Evolutionary conservation across 352 stramenopile species (phyloP).

Genomic region (Phytopythium mirpurense): DNA sequence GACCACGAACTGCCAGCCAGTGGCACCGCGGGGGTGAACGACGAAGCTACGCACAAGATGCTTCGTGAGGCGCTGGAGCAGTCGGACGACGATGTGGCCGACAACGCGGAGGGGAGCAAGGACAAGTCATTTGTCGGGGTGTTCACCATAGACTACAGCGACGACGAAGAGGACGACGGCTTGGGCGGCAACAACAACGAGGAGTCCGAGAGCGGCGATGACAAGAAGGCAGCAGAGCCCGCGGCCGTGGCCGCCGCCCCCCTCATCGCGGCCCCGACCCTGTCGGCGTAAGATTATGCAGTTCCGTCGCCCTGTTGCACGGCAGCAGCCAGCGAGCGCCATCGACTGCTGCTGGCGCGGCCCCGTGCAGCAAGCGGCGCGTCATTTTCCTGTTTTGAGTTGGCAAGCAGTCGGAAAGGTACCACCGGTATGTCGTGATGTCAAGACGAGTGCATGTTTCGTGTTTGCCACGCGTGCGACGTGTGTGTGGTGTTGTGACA

Average conservation of each 20-base stretch:
- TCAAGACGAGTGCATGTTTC: too few species aligned
- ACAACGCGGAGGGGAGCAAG: constrained; percentile 10
- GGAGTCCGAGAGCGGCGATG: constrained; percentile 12
- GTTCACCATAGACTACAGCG: constrained; percentile 80
- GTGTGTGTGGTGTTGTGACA: too few species aligned
- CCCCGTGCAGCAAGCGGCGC: too few species aligned
- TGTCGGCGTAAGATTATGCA: constrained; percentile 8
- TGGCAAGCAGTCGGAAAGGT: too few species aligned
- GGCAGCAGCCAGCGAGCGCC: not conserved
- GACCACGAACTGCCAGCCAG: constrained; percentile 48
- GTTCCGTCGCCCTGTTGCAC: not conserved
- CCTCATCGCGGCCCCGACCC: constrained; percentile 3
- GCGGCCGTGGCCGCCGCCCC: constrained; percentile 3
- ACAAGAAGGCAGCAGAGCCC: constrained; percentile 1
- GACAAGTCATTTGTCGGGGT: constrained; percentile 57
- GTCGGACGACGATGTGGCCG: constrained; percentile 16
- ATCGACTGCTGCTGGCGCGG: not conserved
- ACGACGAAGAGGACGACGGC: constrained; percentile 54
- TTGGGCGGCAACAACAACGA: not conserved
- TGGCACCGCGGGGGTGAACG: constrained; percentile 33
- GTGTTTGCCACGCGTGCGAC: too few species aligned
- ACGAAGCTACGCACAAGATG: constrained; percentile 37
- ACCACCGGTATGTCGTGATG: too few species aligned
- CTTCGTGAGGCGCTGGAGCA: constrained; percentile 31
- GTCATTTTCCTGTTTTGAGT: too few species aligned